Evolutionary conservation across 345 rosid species (phyloP), one percentile per base, ranked within the genome.

Genomic region (Kernera saxatilis): DNA sequence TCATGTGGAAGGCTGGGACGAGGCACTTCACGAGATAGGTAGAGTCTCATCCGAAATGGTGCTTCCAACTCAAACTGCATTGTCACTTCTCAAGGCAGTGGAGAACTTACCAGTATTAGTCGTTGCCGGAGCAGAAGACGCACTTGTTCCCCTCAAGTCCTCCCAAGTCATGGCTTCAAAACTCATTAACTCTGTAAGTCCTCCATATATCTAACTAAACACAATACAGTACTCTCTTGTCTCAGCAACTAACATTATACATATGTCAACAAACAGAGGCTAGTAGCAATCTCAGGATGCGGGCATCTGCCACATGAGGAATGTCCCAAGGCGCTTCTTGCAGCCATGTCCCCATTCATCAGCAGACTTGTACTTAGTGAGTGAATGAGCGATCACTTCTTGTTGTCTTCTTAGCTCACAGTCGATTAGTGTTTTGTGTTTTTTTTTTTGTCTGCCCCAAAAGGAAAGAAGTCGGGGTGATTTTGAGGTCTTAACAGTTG

Each of bases 261-360:
- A 27, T 72, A 27, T 72, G 29, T 39, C 19, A 53, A 44, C 52
- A 53, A 48, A 84, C 94, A 93, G 98, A 91, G 97, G 82, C 82
- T 91, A 64, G 96, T 93, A 37, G 89, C 98, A 17, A 89, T 93
- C 81, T 89, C 97, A 0, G 94, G 97, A 55, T 91, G 98, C 36
- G 98, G 98, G 27, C 98, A 93, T 81, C 91, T 93, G 75, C 98
- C 97, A 17, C 98, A 93, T 2, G 98, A 91, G 82, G 98, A 93
- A 82, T 86, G 96, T 84, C 97, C 98, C 26, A 85, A 87, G 83
- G 88, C 92, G 63, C 81, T 93, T 75, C 86, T 93, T 68, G 97
- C 97, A 43, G 97, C 92, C 1, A 78, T 91, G 46, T 75, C 83
- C 35, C 97, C 97, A 18, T 93, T 93, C 79, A 82, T 93, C 36